Conservation (phyloP, 1,139 yeast species). For the Hyphopichia buzzinii region DNA sequence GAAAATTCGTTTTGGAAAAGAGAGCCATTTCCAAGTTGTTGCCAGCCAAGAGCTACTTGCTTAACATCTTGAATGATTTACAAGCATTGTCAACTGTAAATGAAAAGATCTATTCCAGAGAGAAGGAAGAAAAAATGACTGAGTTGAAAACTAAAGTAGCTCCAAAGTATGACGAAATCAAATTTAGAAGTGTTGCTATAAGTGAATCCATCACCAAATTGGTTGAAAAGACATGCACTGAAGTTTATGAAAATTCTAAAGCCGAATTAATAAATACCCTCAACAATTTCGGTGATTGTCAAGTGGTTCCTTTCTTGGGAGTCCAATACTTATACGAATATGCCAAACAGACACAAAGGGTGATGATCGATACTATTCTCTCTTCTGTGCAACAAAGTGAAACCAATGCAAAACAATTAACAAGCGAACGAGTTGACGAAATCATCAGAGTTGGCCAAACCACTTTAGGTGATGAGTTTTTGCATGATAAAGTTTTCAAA, state of each 20-base stretch:
- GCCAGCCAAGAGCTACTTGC: conserved; percentile 85
- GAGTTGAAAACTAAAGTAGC: conserved; percentile 52
- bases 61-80: conserved; percentile 68
- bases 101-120: conserved; percentile 50
- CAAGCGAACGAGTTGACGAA: conserved; percentile 58
- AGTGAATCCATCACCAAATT: conserved; percentile 60
- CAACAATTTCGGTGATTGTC: conserved; percentile 53
- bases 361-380: conserved; percentile 62
- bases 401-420: conserved; percentile 58
- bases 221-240: conserved; percentile 59
- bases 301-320: conserved; percentile 59
- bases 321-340: conserved; percentile 66
- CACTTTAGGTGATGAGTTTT: conserved; percentile 55
- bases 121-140: conserved; percentile 40
- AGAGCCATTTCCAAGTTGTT: conserved; percentile 84
- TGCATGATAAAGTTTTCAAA: conserved; percentile 67
- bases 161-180: conserved; percentile 61
- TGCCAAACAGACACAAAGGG: conserved; percentile 66
- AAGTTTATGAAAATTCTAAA: conserved; percentile 62
- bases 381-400: conserved; percentile 69
- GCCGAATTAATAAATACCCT: conserved; percentile 53
- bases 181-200: conserved; percentile 51
- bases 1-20: conserved; percentile 85
- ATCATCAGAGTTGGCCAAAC: conserved; percentile 64
- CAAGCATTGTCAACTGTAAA: conserved; percentile 60